phyloP scores from a whole-genome alignment of 164 flowering plant genomes.

The Santalum album region DNA sequence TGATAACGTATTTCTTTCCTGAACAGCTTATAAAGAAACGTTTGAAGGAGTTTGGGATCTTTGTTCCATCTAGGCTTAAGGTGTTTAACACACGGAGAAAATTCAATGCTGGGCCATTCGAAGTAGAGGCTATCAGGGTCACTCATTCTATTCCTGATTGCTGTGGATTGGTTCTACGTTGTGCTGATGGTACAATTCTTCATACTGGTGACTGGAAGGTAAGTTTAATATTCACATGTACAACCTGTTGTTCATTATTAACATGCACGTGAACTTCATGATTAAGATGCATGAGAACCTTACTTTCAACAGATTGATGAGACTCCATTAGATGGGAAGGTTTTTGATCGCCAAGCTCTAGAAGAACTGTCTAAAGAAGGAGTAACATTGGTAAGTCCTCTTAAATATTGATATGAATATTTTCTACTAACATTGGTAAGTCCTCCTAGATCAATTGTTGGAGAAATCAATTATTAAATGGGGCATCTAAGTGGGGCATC shows the following conservation, averaged over 20 bases:
- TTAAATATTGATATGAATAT: neutral
- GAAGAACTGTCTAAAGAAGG: constrained; percentile 98
- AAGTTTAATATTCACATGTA: constrained; percentile 1
- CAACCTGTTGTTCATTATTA: no score
- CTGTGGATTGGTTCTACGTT: constrained; percentile 91
- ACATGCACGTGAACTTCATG: no score
- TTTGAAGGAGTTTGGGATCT: constrained; percentile 87
- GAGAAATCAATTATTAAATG: no score
- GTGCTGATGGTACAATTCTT: constrained; percentile 91
- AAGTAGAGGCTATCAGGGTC: constrained; percentile 86
- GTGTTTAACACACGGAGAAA: constrained; percentile 55
- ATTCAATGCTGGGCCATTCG: constrained; percentile 93
- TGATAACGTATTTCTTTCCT: constrained; percentile 11
- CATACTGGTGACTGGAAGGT: constrained; percentile 99
- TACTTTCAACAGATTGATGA: constrained; percentile 75
- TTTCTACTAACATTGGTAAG: neutral
- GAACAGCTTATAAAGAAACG: constrained; percentile 88
- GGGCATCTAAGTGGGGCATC: no score
- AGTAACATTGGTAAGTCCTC: constrained; percentile 71
- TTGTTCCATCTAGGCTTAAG: constrained; percentile 87
- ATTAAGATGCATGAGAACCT: constrained; percentile 9
- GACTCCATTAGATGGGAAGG: constrained; percentile 85
- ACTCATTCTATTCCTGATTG: constrained; percentile 99
- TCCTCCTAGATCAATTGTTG: no score
- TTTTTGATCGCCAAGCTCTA: constrained; percentile 82